Conservation (phyloP, 805 yeast genomes). For the Candida michaelii region DNA sequence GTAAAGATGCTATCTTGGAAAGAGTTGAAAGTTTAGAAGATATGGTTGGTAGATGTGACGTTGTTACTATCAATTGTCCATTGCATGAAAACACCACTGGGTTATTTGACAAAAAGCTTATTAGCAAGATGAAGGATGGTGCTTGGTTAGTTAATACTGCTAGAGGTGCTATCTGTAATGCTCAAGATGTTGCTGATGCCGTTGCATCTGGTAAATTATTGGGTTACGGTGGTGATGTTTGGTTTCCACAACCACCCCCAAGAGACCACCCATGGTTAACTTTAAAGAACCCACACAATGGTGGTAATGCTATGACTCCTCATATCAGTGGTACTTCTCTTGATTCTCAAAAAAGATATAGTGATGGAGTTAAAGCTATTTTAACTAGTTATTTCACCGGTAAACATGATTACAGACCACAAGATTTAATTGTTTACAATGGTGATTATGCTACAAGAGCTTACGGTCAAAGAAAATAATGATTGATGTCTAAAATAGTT, state of each 20-base stretch:
- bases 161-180: constrained; percentile 76
- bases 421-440: constrained; percentile 67
- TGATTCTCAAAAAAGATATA: constrained; percentile 77
- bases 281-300: constrained; percentile 63
- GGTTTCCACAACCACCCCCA: constrained; percentile 86
- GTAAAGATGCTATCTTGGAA: constrained; percentile 52
- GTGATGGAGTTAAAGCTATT: constrained; percentile 66
- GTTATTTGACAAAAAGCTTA: constrained; percentile 61
- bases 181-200: constrained; percentile 75
- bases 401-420: constrained; percentile 68
- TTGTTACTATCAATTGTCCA: constrained; percentile 77
- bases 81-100: constrained; percentile 70
- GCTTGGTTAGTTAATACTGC: constrained; percentile 78
- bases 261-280: constrained; percentile 74
- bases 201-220: constrained; percentile 64
- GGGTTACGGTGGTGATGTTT: constrained; percentile 86
- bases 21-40: constrained; percentile 63
- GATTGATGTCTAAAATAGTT: background rate
- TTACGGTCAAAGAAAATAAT: constrained; percentile 51
- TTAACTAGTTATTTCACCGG: constrained; percentile 62
- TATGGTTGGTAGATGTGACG: constrained; percentile 64
- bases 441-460: constrained; percentile 76
- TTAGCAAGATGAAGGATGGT: constrained; percentile 71
- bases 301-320: constrained; percentile 84
- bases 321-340: constrained; percentile 78